Evolutionary conservation across 2,329 filamentous ascomycete species (phyloP), one percentile per base, ranked within the genome.

Genomic region (Didymella lethalis): DNA sequence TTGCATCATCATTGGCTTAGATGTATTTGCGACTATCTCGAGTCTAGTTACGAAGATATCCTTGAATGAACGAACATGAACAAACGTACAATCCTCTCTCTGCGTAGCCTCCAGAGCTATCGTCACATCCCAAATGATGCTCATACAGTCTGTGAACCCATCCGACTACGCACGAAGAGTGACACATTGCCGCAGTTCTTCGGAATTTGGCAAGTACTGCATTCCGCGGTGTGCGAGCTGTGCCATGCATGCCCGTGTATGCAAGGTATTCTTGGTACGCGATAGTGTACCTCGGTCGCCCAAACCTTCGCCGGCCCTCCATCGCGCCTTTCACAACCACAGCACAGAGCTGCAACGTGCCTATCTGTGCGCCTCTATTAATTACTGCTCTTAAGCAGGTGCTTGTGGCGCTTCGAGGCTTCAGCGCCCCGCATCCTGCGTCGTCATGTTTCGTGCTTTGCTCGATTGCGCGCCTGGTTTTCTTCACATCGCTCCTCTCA

Each of bases 1-100:
- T 49, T 49, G 46, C 55, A 54, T 43, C 32, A 34, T 65, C 56
- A 51, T 61, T 59, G 57, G 66, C 58, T 67, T 69, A 67, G 68
- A 68, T 54, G 49, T 60, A 46, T 54, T 63, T 59, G 56, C 60
- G 44, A 48, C 16, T 62, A 64, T 64, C 56, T 34, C 55, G 59
- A 69, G 65, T 67, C 67, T 62, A 66, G 54, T 54, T 60, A 64
- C 44, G 57, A 57, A 32, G 55, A 57, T 61, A 59, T 59, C 11
- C 48, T 58, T 54, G 49, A 64, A 66, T 63, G 64, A 62, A 48
- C 43, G 57, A 54, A 64, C 57, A 63, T 65, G 60, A 65, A 59
- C 31, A 62, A 23, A 28, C 51, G 18, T 18, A 50, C 23, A 16
- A 36, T 23, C 12, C 31, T 14, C 31, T 32, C 11, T 16, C 6